Percentiles rank a stretch among this genome's conserved stretches.
phyloP scores from a whole-genome alignment of 805 yeast species.

The Wickerhamia fluorescens region DNA sequence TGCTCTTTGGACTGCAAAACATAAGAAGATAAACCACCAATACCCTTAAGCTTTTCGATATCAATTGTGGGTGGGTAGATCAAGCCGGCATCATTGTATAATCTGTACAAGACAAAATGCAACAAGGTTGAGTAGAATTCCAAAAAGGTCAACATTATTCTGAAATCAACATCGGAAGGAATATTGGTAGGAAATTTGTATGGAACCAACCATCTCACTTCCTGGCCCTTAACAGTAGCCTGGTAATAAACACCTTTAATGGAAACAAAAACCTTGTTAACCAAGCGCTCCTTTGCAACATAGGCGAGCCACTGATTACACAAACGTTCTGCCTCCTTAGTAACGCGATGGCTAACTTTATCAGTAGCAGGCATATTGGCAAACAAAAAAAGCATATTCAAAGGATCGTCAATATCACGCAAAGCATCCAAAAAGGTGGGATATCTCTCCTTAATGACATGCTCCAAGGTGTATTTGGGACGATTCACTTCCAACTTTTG shows the following conservation, averaged over 20 bases:
- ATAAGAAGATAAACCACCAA: conserved; percentile 84
- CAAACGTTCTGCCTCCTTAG: conserved; percentile 79
- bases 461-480: conserved; percentile 82
- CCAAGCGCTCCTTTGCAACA: conserved; percentile 73
- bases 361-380: conserved; percentile 94
- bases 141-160: conserved; percentile 93
- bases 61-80: conserved; percentile 89
- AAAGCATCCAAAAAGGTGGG: conserved; percentile 90
- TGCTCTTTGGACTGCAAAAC: conserved; percentile 53
- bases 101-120: conserved; percentile 79
- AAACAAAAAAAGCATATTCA: conserved; percentile 89
- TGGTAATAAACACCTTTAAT: conserved; percentile 96
- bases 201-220: conserved; percentile 92
- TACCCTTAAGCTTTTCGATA: conserved; percentile 62
- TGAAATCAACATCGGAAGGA: conserved; percentile 90
- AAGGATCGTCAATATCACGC: conserved; percentile 90
- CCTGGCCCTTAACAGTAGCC: conserved; percentile 86
- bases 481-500: conserved; percentile 73
- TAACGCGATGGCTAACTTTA: conserved; percentile 68
- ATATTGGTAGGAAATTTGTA: conserved; percentile 94
- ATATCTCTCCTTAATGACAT: conserved; percentile 88
- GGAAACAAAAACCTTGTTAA: conserved; percentile 88
- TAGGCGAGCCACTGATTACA: conserved; percentile 95
- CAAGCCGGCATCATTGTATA: conserved; percentile 78
- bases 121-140: conserved; percentile 91